phyloP scores from a whole-genome alignment of 1,139 yeast species.

The Kurtzmaniella quercitrusa region DNA sequence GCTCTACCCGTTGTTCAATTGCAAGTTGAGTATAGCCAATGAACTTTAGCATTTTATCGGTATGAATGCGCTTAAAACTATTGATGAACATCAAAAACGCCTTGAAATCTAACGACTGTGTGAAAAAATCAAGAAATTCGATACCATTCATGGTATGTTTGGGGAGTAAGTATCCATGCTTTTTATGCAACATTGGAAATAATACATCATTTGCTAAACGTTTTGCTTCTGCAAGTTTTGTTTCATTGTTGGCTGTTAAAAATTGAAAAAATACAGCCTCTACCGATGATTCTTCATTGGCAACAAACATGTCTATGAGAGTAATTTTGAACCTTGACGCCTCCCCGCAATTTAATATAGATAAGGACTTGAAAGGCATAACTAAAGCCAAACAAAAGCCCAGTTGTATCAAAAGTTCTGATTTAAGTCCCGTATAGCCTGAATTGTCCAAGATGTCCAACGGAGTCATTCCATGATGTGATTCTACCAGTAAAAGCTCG shows the following conservation, averaged over 20 bases:
- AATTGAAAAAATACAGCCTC: conserved; percentile 3
- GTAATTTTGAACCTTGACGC: conserved; percentile 11
- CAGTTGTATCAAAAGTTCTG: conserved; percentile 22
- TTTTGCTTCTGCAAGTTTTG: conserved; percentile 15
- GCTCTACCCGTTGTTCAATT: conserved; percentile 5
- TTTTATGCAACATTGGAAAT: conserved; percentile 10
- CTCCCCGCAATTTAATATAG: conserved; percentile 17
- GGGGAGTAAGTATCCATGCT: conserved; percentile 24
- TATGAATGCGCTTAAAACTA: conserved; percentile 19
- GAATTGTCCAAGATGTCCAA: conserved; percentile 7
- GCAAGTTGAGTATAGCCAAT: conserved; percentile 20
- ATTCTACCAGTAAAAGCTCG: conserved; percentile 11
- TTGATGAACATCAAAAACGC: conserved; percentile 26
- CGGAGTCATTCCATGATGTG: conserved; percentile 4
- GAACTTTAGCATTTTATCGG: conserved; percentile 18
- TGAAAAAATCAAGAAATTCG: conserved; percentile 20
- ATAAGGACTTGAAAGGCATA: conserved; percentile 27
- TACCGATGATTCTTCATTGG: conserved; percentile 10
- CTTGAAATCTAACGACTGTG: conserved; percentile 27
- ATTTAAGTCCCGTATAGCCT: conserved; percentile 12
- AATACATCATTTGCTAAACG: conserved; percentile 11
- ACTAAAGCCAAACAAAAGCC: conserved; percentile 23
- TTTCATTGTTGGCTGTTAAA: conserved; percentile 15
- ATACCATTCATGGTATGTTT: conserved; percentile 7
- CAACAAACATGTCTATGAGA: conserved; percentile 17